Percentiles rank a stretch among this genome's conserved stretches.
Conservation (phyloP, 352 stramenopile species). For the Blastocystis sp. region DNA sequence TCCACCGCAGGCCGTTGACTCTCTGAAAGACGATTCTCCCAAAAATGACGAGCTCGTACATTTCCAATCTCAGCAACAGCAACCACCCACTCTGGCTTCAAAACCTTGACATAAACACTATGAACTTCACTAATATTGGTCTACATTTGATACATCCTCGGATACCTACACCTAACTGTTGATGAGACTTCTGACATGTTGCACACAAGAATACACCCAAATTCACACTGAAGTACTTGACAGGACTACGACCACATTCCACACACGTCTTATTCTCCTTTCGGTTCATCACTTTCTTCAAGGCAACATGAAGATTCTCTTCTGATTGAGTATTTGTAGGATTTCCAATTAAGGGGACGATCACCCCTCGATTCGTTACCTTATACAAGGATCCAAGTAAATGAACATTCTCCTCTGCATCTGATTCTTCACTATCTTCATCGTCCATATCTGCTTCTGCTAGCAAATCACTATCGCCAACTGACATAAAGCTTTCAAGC, state of each 20-base stretch:
- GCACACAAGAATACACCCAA: conserved; percentile 58
- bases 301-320: neutral
- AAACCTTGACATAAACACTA: conserved; percentile 8
- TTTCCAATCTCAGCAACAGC: conserved; percentile 54
- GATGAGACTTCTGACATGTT: conserved; percentile 28
- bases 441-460: conserved; percentile 20
- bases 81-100: conserved; percentile 38
- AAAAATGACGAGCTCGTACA: conserved; percentile 20
- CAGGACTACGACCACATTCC: conserved; percentile 27
- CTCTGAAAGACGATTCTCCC: conserved; percentile 17
- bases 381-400: conserved; percentile 45
- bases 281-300: conserved; percentile 23
- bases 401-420: conserved; percentile 33
- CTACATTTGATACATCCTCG: neutral
- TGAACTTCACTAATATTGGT: neutral
- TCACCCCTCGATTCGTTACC: conserved; percentile 13
- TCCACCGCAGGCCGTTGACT: neutral
- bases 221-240: conserved; percentile 36
- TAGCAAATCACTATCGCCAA: conserved; percentile 5
- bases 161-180: neutral
- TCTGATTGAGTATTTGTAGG: neutral
- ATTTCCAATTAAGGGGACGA: conserved; percentile 24
- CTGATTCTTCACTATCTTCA: conserved; percentile 35
- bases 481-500: conserved; percentile 16
- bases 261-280: conserved; percentile 55